Evolutionary conservation across 2,329 filamentous ascomycete species (phyloP), one percentile per base, ranked within the genome.

Genomic region (Mariannaea elegans): DNA sequence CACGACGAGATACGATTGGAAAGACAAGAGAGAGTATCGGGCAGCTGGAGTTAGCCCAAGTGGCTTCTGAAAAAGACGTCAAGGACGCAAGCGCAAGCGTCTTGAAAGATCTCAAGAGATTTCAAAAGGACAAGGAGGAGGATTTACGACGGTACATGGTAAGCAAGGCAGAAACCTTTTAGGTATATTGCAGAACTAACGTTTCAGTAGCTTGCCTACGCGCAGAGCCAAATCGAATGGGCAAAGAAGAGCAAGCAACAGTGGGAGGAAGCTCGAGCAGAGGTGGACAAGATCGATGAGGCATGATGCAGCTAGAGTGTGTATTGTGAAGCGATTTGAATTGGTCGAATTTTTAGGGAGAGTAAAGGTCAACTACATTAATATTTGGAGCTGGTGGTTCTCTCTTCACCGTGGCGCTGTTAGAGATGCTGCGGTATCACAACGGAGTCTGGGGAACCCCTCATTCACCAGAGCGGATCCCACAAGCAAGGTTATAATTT

Each of bases 111-210:
- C 80, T 99, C 61, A 93, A 93, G 80, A 84, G 95, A 61, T 99
- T 99, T 78, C 96, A 99, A 77, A 83, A 83, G 59, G 94, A 98
- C 78, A 99, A 99, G 77, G 96, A 99, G 78, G 93, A 94, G 49
- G 95, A 99, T 75, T 76, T 99, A 71, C 90, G 89, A 72, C 87
- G 92, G 64, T 98, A 98, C 75, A 99, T 99, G 95, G 95, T 97
- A 81, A 80, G 91, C 78, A 9, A 27, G 8, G 41, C 29, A 9
- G 21, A 41, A 16, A 51, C 14, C 2, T 12, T 27, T 4, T n/a
- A 9, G 12, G 32, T 12, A 19, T 24, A 3, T 24, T 10, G 12
- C 47, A 13, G 27, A 61, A 50, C 72, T 75, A 65, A 73, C 65
- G 10, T 23, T 13, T 8, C 19, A 42, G 24, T 69, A 97, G 94